Percentiles rank a stretch among this genome's conserved stretches.
Conservation (phyloP, 2,329 filamentous ascomycete genomes). For the Fusarium torreyae region DNA sequence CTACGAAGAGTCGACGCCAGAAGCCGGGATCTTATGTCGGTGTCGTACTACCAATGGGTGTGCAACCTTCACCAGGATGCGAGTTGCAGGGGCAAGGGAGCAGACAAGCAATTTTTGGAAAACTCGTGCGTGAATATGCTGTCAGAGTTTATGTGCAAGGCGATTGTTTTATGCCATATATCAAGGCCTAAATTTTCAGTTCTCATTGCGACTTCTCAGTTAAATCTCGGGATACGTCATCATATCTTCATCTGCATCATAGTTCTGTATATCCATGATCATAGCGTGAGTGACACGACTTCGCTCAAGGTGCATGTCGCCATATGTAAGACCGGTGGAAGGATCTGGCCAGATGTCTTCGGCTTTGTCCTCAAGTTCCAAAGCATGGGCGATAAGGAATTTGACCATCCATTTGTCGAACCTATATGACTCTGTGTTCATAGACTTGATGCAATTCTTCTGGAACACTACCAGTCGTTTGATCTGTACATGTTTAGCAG, state of each 20-base stretch:
- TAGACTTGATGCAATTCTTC: conserved; percentile 50
- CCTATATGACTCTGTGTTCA: conserved; percentile 50
- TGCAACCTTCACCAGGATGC: too few species aligned
- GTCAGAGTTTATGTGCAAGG: too few species aligned
- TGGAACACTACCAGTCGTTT: conserved; percentile 54
- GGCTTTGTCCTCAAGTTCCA: conserved; percentile 54
- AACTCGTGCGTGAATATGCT: too few species aligned
- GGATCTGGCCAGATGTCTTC: conserved; percentile 37
- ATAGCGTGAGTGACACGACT: conserved; percentile 42
- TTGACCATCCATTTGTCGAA: conserved; percentile 68
- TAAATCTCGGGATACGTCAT: background rate
- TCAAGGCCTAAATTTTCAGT: too few species aligned
- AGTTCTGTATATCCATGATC: conserved; percentile 44
- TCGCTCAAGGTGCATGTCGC: conserved; percentile 34
- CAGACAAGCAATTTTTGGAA: too few species aligned
- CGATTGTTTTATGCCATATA: too few species aligned
- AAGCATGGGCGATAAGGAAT: conserved; percentile 54
- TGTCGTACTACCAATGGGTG: too few species aligned
- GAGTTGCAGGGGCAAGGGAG: too few species aligned
- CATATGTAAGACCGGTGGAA: background rate
- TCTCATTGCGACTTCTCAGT: too few species aligned
- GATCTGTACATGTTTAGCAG: conserved; percentile 44
- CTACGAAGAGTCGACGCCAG: too few species aligned
- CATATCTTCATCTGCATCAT: background rate
- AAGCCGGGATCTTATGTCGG: too few species aligned